Evolutionary conservation across 2,329 filamentous ascomycete genomes (phyloP).

Genomic region (Mycocentrospora acerina): DNA sequence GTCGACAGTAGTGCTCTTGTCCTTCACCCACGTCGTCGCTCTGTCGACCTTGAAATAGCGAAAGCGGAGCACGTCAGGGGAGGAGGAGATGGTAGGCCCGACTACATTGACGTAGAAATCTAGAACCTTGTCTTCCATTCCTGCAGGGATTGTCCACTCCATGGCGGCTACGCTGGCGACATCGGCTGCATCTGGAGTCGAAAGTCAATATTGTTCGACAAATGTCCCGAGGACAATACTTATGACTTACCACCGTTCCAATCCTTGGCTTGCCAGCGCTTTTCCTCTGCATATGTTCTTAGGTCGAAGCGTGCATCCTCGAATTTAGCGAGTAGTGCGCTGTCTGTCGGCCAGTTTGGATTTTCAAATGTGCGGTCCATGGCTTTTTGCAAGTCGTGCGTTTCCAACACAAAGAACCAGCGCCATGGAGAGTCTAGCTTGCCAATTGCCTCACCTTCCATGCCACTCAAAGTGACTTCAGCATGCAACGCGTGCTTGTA

Average conservation of each 20-base stretch:
- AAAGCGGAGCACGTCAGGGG: slow-evolving; percentile 11
- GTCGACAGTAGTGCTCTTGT: slow-evolving; percentile 3
- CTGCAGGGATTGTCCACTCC: slow-evolving; percentile 10
- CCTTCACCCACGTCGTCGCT: slow-evolving; percentile 1
- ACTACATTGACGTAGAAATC: slow-evolving; percentile 9
- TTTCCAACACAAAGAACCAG: slow-evolving; percentile 12
- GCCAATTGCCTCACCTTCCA: slow-evolving; percentile 17
- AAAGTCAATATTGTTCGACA: no score
- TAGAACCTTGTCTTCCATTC: slow-evolving; percentile 6
- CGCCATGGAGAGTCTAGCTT: slow-evolving; percentile 18
- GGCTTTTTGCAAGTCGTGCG: slow-evolving; percentile 1
- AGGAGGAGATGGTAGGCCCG: slow-evolving; percentile 9
- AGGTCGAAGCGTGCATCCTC: slow-evolving; percentile 6
- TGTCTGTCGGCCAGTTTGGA: no score
- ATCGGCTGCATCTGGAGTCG: slow-evolving; percentile 9
- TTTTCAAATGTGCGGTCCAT: neutral
- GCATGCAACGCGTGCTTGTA: slow-evolving; percentile 3
- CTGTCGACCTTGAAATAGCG: slow-evolving; percentile 10
- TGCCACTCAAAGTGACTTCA: slow-evolving; percentile 14
- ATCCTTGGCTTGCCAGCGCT: slow-evolving; percentile 11
- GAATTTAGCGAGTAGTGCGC: no score
- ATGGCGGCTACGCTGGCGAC: slow-evolving; percentile 12
- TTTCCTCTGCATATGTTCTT: slow-evolving; percentile 8
- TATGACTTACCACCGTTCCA: slow-evolving; percentile 9
- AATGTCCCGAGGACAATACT: neutral